Conservation (phyloP, 2,329 filamentous ascomycete genomes). For the Xylariaceae sp. region DNA sequence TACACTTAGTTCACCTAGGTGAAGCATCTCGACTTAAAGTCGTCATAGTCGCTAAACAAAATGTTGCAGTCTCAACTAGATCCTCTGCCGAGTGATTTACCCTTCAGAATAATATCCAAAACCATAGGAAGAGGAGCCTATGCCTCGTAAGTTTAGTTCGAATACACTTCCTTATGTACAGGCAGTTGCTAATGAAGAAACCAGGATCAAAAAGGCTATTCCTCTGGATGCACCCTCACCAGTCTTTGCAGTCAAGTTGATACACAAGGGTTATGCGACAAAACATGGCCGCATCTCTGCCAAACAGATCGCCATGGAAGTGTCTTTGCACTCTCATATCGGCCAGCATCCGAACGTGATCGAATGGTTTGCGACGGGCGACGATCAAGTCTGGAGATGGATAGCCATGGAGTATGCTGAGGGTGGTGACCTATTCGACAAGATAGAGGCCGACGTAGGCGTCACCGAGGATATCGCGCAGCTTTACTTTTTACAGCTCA, state of each 20-base stretch:
- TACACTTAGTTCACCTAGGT: constrained; percentile 1
- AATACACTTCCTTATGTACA: constrained; percentile 14
- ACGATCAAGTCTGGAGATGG: constrained; percentile 89
- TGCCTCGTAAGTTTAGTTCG: constrained; percentile 71
- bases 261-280: constrained; percentile 94
- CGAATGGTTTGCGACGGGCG: constrained; percentile 84
- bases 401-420: constrained; percentile 98
- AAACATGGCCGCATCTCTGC: constrained; percentile 84
- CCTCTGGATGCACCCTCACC: constrained; percentile 70
- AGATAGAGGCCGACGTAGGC: constrained; percentile 96
- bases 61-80: constrained; percentile 83
- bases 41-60: constrained; percentile 28
- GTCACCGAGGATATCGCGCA: constrained; percentile 95
- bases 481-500: constrained; percentile 90
- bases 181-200: constrained; percentile 16
- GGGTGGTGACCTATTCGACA: constrained; percentile 96
- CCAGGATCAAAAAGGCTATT: constrained; percentile 88
- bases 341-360: constrained; percentile 93
- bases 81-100: constrained; percentile 80
- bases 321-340: constrained; percentile 85
- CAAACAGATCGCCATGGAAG: constrained; percentile 90
- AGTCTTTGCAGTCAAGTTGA: constrained; percentile 96
- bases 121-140: constrained; percentile 97
- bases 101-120: constrained; percentile 92
- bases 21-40: constrained; percentile 13